Conservation (phyloP, 352 stramenopile species). For the Globisporangium recalcitrans region DNA sequence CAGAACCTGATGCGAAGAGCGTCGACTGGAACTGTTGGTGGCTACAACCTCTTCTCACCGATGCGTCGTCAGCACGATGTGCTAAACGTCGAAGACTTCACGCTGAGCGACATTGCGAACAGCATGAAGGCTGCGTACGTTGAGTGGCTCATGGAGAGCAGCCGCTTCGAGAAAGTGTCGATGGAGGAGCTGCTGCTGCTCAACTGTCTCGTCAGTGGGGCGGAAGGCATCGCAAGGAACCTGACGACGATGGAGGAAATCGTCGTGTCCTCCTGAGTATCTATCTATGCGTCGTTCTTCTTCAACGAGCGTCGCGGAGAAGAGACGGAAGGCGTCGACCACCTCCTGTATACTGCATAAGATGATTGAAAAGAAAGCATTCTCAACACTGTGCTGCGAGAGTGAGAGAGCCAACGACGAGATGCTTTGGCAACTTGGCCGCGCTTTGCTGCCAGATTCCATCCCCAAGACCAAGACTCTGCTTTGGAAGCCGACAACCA, state of each 20-base stretch:
- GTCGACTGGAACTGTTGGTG: constrained; percentile 21
- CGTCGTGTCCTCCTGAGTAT: constrained; percentile 48
- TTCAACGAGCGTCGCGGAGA: too few relatives aligned
- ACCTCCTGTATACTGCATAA: not conserved
- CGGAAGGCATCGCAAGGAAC: constrained; percentile 69
- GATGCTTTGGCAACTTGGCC: too few relatives aligned
- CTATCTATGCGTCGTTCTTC: not conserved
- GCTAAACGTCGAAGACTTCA: constrained; percentile 78
- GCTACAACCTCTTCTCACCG: constrained; percentile 31
- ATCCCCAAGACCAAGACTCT: too few relatives aligned
- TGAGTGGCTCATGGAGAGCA: constrained; percentile 73
- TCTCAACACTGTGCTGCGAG: too few relatives aligned
- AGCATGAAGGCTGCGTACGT: constrained; percentile 75
- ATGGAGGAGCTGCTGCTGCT: constrained; percentile 81
- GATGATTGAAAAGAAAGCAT: too few relatives aligned
- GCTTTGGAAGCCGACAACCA: too few relatives aligned
- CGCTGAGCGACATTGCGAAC: constrained; percentile 55
- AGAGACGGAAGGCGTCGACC: not conserved
- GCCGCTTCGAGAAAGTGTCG: constrained; percentile 65
- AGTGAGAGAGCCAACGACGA: too few relatives aligned
- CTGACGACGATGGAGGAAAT: constrained; percentile 75
- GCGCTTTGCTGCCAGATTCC: too few relatives aligned
- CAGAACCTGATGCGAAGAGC: constrained; percentile 19
- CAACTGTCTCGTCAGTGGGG: constrained; percentile 78
- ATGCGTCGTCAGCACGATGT: constrained; percentile 79